Conservation (phyloP, 2,329 filamentous ascomycete genomes). For the Apiospora pterosperma region DNA sequence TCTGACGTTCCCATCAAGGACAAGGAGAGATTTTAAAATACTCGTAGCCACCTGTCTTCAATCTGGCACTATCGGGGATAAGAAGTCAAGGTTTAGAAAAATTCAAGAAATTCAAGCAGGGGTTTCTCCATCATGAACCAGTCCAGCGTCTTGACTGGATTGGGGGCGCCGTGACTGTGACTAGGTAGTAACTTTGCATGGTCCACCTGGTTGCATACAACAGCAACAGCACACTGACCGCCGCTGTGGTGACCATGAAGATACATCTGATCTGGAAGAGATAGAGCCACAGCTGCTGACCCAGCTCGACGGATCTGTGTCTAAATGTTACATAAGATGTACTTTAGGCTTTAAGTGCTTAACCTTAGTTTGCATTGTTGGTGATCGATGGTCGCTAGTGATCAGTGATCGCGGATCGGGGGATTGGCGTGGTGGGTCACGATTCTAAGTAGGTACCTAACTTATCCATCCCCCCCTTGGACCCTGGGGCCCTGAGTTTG, state of each 20-base stretch:
- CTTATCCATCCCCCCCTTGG: too few species aligned
- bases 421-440: background rate
- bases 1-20: slow-evolving; percentile 68
- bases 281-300: background rate
- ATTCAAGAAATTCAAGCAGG: too few species aligned
- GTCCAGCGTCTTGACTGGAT: background rate
- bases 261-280: background rate
- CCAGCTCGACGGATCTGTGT: background rate
- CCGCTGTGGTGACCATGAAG: too few species aligned
- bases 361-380: too few species aligned
- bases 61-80: background rate
- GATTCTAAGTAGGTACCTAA: too few species aligned
- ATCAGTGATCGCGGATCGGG: too few species aligned
- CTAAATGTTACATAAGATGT: too few species aligned
- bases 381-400: too few species aligned
- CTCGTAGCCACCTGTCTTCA: too few species aligned
- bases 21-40: slow-evolving; percentile 49
- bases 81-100: background rate
- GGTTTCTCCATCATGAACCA: background rate
- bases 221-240: background rate
- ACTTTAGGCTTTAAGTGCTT: too few species aligned
- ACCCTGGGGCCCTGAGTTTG: too few species aligned
- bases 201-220: background rate
- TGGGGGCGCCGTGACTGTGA: background rate
- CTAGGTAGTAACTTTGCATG: background rate